Base-by-base conservation (phyloP, 805 yeast species). In the Hagleromyces aurorensis region DNA sequence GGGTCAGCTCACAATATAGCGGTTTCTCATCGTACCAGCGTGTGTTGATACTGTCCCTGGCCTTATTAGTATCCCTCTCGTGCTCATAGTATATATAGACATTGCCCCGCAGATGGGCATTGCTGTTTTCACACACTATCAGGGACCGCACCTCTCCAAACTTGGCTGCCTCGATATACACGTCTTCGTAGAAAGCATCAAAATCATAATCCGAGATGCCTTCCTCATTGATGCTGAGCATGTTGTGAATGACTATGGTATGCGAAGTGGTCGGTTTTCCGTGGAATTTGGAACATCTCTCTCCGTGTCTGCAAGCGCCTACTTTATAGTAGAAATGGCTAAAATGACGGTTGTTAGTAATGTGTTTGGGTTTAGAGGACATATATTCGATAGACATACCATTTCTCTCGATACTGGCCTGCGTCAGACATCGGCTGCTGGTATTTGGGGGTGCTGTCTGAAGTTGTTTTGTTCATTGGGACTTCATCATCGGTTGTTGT, bases 281-380 rank as follows among this genome's bases (percentile, higher is more conserved):
- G 53, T 86, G 87, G 33, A 67, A 68, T 45, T 89, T 64, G 6
- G 85, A 75, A 47, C 97, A 87, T 44, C 78, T 78, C 35, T 78
- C 86, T 1, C 96, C 96, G 53, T 87, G 96, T 36, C 96, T 67
- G 48, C 97, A 87, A 0, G 95, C 93, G 1, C 97, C 97, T 17
- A 85, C 82, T 51, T 79, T 83, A 38, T 69, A 64, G 50, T 76
- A 85, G 50, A 86, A 86, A 21, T 72, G 62, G 41, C 78, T 71
- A 13, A 25, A 21, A 21, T 16, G 12, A 23, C 21, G 20, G 21
- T 10, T 19, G 40, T 34, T 34, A 27, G 34, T 36, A 30, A 15
- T 5, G 9, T 4, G 22, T 13, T 10, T 6, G 11, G 8, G 26
- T 6, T 6, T 17, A 13, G 21, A 19, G 14, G 11, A 14, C 4